These are phyloP conservation scores for Tubosaeta sp. DNA, from an alignment of 768 basidiomycete species.

Conservation along the genomic window DNA sequence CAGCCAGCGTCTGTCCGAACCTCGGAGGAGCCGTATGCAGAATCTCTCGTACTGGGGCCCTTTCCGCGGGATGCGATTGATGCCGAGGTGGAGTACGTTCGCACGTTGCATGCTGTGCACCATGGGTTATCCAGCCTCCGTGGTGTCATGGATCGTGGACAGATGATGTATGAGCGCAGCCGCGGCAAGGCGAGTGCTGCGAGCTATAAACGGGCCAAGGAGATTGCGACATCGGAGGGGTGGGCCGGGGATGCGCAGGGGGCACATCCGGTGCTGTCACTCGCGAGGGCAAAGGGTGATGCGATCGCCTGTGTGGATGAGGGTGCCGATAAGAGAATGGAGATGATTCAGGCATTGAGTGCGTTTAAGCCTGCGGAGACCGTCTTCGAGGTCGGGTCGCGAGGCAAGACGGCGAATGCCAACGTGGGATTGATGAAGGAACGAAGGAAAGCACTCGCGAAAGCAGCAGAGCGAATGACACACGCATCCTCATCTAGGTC, in stretches of 20 bases:
- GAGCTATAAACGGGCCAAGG: conserved; percentile 87
- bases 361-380: conserved; percentile 86
- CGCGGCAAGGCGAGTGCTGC: conserved; percentile 85
- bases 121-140: conserved; percentile 62
- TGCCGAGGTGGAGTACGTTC: conserved; percentile 78
- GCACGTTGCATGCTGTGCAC: conserved; percentile 58
- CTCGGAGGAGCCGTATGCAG: conserved; percentile 62
- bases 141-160: conserved; percentile 84
- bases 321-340: conserved; percentile 53
- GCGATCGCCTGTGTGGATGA: conserved; percentile 19
- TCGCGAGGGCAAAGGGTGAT: conserved; percentile 35
- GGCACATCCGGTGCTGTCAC: conserved; percentile 61
- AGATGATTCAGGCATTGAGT: conserved; percentile 69
- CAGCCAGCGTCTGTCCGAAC: conserved; percentile 32
- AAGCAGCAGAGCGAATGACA: conserved; percentile 49
- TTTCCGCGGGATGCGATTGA: conserved; percentile 79
- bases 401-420: conserved; percentile 53
- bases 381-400: conserved; percentile 82
- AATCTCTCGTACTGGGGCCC: conserved; percentile 73
- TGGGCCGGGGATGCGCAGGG: conserved; percentile 63
- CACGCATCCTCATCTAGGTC: conserved; percentile 27
- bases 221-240: conserved; percentile 64
- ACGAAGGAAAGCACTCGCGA: conserved; percentile 71
- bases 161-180: conserved; percentile 91
- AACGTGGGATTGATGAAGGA: conserved; percentile 83